Base-by-base conservation (phyloP, 2,329 filamentous ascomycete genomes). In the Pestalotiopsis sp. region DNA sequence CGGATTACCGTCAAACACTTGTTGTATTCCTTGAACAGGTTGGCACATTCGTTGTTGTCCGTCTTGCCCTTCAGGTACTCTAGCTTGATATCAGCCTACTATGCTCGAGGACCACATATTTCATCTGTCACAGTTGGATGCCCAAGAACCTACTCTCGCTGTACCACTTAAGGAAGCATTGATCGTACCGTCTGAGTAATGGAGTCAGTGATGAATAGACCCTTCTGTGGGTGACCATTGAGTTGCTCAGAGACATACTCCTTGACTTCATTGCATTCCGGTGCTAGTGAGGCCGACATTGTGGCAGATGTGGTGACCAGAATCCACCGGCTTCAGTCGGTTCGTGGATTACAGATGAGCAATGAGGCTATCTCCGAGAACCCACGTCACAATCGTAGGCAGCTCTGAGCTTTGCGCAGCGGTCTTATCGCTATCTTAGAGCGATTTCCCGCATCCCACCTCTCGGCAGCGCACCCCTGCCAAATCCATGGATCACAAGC, bases 121-220 rank as follows among this genome's bases (percentile, higher is more conserved):
- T 36, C 4, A 14, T 13, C 14, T 23, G 5, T 27, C 17, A 23
- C 13, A 59, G 65, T 20, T 23, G 31, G 40, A 23, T 59, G 36
- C 52, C 31, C 31, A 66, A 31, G 72, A 38, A 81, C 91, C 69
- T 86, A 98, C 96, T 98, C 83, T 99, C 96, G 78, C 95, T 98
- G 81, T 99, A 99, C 96, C 96, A 99, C 83, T 97, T 98, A 72
- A 99, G 84, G 80, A 99, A 99, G 83, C 96, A 99, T 66, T 92
- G 95, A 80, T 99, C 96, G 79, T 99, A 99, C 75, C 91, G 93
- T 80, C 95, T 98, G 70, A 5, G 56, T 64, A 45, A 25, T 40
- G 58, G 65, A 25, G 65, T 61, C 40, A 66, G 3, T 6, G 41
- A 65, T 23, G 41, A 17, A 12, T 36, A 17, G 27, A 27, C 52